Conservation (phyloP, 257 asterid species). For the Avicennia marina region DNA sequence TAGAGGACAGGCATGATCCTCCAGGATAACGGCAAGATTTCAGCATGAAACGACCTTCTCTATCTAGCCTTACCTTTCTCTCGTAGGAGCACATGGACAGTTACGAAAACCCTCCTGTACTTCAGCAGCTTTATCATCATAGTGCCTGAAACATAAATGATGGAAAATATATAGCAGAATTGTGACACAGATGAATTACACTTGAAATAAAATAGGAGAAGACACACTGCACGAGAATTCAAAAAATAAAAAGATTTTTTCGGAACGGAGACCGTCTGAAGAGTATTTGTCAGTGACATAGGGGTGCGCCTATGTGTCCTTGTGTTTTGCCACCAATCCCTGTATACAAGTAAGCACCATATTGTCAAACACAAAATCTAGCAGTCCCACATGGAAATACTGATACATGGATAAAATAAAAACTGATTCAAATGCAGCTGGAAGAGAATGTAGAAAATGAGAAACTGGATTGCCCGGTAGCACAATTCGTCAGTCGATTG, state of each 20-base stretch:
- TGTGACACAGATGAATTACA: background rate
- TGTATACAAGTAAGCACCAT: conserved; percentile 22
- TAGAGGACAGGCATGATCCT: background rate
- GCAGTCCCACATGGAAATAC: no score
- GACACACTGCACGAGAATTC: no score
- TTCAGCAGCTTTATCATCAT: conserved; percentile 93
- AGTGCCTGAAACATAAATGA: conserved; percentile 38
- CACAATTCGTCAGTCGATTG: background rate
- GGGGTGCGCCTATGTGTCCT: conserved; percentile 96
- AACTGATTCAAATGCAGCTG: background rate
- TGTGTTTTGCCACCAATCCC: conserved; percentile 99
- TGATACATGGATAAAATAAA: conserved; percentile 1
- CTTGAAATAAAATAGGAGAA: background rate
- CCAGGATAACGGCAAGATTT: background rate
- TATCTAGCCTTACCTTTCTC: conserved; percentile 39
- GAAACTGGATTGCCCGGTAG: background rate
- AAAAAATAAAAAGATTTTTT: no score
- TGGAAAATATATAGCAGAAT: no score
- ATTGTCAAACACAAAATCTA: background rate
- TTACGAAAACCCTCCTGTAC: conserved; percentile 95
- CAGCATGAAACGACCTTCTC: conserved; percentile 26
- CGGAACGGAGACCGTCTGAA: no score
- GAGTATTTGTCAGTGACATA: conserved; percentile 94
- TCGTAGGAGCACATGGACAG: conserved; percentile 93
- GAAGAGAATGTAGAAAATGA: background rate